phyloP scores from a whole-genome alignment of 495 filamentous ascomycete genomes.

The Symbiotaphrina buchneri region DNA sequence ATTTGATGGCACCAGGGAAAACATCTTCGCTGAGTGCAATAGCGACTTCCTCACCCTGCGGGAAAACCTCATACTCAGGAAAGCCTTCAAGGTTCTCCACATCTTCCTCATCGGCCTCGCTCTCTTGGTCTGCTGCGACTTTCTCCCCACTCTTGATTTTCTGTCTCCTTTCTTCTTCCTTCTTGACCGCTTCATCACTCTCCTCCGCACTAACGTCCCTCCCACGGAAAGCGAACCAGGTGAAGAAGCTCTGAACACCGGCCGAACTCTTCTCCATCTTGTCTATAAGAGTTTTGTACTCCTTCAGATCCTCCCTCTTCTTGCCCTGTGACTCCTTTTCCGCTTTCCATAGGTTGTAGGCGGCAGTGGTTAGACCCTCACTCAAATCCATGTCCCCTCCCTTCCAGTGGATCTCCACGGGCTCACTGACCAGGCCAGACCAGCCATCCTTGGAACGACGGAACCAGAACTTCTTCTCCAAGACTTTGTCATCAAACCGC shows the following conservation, averaged over 20 bases:
- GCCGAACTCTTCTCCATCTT: constrained; percentile 17
- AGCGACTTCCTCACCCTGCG: constrained; percentile 57
- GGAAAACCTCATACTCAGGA: constrained; percentile 43
- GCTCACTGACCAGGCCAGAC: constrained; percentile 58
- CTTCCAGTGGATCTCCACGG: constrained; percentile 78
- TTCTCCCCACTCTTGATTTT: constrained; percentile 31
- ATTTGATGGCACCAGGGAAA: constrained; percentile 69
- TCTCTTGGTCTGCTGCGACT: constrained; percentile 19
- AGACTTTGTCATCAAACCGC: constrained; percentile 44
- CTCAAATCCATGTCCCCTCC: constrained; percentile 53
- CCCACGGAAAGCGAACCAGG: constrained; percentile 62
- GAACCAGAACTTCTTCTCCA: constrained; percentile 83
- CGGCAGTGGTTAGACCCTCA: constrained; percentile 50
- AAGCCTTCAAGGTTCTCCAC: constrained; percentile 29
- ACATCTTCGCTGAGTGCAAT: constrained; percentile 64
- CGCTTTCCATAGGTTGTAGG: constrained; percentile 41
- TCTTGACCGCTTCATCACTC: constrained; percentile 29
- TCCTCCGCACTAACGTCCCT: constrained; percentile 44
- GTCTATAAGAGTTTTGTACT: constrained; percentile 26
- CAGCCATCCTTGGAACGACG: constrained; percentile 39
- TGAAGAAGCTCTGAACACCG: constrained; percentile 55
- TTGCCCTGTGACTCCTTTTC: constrained; percentile 24
- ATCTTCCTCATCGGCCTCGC: constrained; percentile 23
- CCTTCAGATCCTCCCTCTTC: constrained; percentile 6
- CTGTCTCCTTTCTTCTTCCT: constrained; percentile 32